These are phyloP conservation scores for Penicillium vulpinum DNA, from an alignment of 2,329 filamentous ascomycete genomes.

Conservation along the genomic window DNA sequence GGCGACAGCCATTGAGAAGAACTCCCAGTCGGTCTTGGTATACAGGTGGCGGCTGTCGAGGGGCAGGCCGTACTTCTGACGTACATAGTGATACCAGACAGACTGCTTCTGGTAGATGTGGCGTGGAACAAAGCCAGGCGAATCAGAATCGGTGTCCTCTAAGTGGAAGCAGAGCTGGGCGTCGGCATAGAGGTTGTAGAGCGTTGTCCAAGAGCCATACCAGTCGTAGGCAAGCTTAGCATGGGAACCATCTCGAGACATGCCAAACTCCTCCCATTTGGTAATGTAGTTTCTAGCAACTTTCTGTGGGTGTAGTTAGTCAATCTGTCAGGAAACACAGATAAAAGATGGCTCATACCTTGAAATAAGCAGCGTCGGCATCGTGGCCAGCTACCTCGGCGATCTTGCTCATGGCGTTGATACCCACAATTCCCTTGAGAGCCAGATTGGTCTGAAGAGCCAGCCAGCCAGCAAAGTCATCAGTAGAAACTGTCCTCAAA, in stretches of 20 bases:
- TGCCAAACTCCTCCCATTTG: slow-evolving; percentile 70
- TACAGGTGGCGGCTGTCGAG: slow-evolving; percentile 81
- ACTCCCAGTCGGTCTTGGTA: slow-evolving; percentile 89
- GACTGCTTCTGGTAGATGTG: slow-evolving; percentile 77
- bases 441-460: slow-evolving; percentile 79
- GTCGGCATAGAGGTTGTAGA: slow-evolving; percentile 85
- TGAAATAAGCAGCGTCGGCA: slow-evolving; percentile 59
- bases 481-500: slow-evolving; percentile 63
- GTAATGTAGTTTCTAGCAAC: slow-evolving; percentile 67
- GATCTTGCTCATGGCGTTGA: slow-evolving; percentile 74
- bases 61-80: slow-evolving; percentile 79
- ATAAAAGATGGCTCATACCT: slow-evolving; percentile 31
- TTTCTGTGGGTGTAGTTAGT: slow-evolving; percentile 37
- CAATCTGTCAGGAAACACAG: background rate
- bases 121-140: slow-evolving; percentile 67
- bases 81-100: slow-evolving; percentile 74
- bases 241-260: slow-evolving; percentile 68
- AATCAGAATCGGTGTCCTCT: slow-evolving; percentile 43
- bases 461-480: slow-evolving; percentile 79
- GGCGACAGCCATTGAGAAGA: slow-evolving; percentile 80
- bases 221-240: slow-evolving; percentile 78
- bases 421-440: slow-evolving; percentile 79
- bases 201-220: slow-evolving; percentile 77
- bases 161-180: slow-evolving; percentile 77
- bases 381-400: slow-evolving; percentile 61